These are phyloP conservation scores for Papiliotrema laurentii DNA, from an alignment of 1,284 basidiomycete species.

Conservation along the genomic window DNA sequence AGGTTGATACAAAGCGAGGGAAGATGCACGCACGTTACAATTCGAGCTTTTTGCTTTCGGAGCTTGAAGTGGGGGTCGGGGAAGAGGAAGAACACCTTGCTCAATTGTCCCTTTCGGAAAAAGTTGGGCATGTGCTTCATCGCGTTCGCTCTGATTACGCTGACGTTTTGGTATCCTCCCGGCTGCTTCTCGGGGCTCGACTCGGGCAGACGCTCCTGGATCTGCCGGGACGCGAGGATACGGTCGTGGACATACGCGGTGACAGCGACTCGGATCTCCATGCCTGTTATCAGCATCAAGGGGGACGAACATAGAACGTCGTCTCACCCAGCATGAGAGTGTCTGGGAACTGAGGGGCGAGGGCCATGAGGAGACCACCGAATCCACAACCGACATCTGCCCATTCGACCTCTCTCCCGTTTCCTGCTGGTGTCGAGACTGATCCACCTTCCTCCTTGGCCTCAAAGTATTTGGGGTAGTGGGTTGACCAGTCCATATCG, in stretches of 20 bases:
- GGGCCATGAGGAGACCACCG: constrained; percentile 83
- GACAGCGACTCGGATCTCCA: constrained; percentile 96
- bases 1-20: not conserved
- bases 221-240: constrained; percentile 73
- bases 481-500: constrained; percentile 75
- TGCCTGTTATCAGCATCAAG: constrained; percentile 55
- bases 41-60: constrained; percentile 93
- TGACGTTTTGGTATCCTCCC: constrained; percentile 79
- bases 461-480: constrained; percentile 71
- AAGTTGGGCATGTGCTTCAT: constrained; percentile 99
- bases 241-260: constrained; percentile 95
- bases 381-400: constrained; percentile 98
- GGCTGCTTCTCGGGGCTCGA: constrained; percentile 25
- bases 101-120: constrained; percentile 76
- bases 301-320: not conserved
- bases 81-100: constrained; percentile 95
- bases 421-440: not conserved
- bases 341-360: constrained; percentile 88
- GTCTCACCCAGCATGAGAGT: constrained; percentile 84
- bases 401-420: constrained; percentile 65
- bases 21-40: constrained; percentile 63
- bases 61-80: constrained; percentile 99
- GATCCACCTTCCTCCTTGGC: constrained; percentile 18
- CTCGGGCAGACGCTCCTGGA: constrained; percentile 50
- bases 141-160: constrained; percentile 89